These are phyloP conservation scores for Suhomyces choctaworum DNA, from an alignment of 1,139 yeast species.

Conservation along the genomic window DNA sequence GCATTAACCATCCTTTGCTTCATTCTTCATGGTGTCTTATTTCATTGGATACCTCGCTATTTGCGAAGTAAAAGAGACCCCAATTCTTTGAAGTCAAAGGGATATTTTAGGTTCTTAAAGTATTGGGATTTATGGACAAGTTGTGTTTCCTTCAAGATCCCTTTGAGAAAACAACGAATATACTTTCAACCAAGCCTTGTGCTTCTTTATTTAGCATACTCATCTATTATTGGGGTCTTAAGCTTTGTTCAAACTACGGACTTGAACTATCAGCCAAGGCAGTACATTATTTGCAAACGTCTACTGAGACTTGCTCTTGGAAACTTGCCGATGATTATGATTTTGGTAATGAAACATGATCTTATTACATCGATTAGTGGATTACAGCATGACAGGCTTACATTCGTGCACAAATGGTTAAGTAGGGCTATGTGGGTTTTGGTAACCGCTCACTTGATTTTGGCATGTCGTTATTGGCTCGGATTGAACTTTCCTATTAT, in stretches of 20 bases:
- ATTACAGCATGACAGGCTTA: conserved; percentile 40
- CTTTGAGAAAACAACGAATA: conserved; percentile 17
- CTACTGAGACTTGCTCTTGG: conserved; percentile 46
- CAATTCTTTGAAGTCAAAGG: conserved; percentile 10
- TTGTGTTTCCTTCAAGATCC: conserved; percentile 24
- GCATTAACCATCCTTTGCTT: conserved; percentile 28
- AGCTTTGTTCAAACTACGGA: conserved; percentile 35
- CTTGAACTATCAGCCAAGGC: conserved; percentile 38
- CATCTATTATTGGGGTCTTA: conserved; percentile 32
- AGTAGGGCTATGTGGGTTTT: conserved; percentile 41
- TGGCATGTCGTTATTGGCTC: conserved; percentile 43
- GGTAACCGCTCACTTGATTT: conserved; percentile 38
- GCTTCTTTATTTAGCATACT: conserved; percentile 27
- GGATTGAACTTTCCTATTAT: conserved; percentile 37
- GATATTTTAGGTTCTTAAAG: conserved; percentile 28
- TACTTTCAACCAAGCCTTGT: conserved; percentile 46
- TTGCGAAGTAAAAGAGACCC: conserved; percentile 18
- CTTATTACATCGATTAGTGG: conserved; percentile 43
- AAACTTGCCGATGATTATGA: conserved; percentile 39
- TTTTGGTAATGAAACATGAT: conserved; percentile 43
- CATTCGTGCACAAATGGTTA: conserved; percentile 47
- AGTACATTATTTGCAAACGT: conserved; percentile 45
- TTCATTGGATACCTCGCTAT: conserved; percentile 42
- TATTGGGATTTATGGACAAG: conserved; percentile 32
- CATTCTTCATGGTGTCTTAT: conserved; percentile 40